phyloP scores from a whole-genome alignment of 331 rosid genomes.

The Telfairia occidentalis region DNA sequence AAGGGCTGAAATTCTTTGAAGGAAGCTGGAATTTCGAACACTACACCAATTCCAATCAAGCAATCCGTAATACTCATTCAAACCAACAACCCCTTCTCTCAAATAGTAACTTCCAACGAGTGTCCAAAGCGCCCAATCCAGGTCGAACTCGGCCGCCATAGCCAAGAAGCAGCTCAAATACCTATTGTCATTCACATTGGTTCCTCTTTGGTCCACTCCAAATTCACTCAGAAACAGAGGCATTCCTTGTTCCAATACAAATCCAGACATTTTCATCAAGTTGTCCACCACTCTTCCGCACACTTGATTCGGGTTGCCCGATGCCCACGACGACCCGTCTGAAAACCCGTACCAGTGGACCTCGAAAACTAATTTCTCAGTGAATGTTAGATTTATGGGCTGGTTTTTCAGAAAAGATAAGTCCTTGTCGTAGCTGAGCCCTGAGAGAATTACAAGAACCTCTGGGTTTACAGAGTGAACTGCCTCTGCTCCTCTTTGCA shows the following conservation, averaged over 20 bases:
- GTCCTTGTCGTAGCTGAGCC: slow-evolving; percentile 50
- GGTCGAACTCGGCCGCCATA: slow-evolving; percentile 57
- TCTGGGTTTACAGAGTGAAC: slow-evolving; percentile 71
- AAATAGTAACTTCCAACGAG: slow-evolving; percentile 71
- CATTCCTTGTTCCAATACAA: slow-evolving; percentile 47
- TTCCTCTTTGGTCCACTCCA: slow-evolving; percentile 66
- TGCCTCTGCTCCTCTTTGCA: slow-evolving; percentile 85
- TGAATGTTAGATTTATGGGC: slow-evolving; percentile 42
- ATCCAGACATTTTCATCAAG: slow-evolving; percentile 41
- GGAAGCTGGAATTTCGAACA: slow-evolving; percentile 36
- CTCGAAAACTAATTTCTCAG: slow-evolving; percentile 53
- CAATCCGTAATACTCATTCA: slow-evolving; percentile 64
- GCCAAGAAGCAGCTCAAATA: slow-evolving; percentile 56
- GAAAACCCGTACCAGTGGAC: slow-evolving; percentile 72
- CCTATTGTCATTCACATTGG: slow-evolving; percentile 63
- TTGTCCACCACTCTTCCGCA: slow-evolving; percentile 48
- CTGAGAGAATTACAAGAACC: slow-evolving; percentile 68
- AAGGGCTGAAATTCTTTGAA: slow-evolving; percentile 41
- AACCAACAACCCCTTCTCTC: slow-evolving; percentile 57
- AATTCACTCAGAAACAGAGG: slow-evolving; percentile 75
- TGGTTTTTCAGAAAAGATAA: slow-evolving; percentile 39
- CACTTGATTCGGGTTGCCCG: slow-evolving; percentile 64
- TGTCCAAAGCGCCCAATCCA: slow-evolving; percentile 82
- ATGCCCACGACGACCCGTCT: slow-evolving; percentile 55
- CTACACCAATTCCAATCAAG: slow-evolving; percentile 49